These are phyloP conservation scores for Penicillium nucicola DNA, from an alignment of 495 filamentous ascomycete genomes.

Conservation along the genomic window DNA sequence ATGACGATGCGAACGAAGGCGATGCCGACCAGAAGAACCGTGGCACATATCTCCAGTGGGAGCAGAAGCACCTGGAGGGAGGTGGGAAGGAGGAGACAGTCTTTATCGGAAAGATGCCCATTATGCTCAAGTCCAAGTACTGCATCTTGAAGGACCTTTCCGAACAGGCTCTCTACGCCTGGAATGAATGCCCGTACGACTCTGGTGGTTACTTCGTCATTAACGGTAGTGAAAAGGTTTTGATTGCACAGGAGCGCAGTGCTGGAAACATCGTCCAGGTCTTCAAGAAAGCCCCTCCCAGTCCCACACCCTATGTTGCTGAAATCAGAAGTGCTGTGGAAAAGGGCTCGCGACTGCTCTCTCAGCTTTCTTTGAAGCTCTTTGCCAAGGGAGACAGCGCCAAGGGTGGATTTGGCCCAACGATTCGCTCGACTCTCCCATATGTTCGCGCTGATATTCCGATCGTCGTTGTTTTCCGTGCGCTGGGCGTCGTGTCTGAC, in stretches of 20 bases:
- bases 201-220: conserved; percentile 99
- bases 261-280: conserved; percentile 98
- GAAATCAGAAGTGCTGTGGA: conserved; percentile 96
- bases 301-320: conserved; percentile 84
- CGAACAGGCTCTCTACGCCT: conserved; percentile 76
- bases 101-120: conserved; percentile 90
- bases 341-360: conserved; percentile 91
- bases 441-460: conserved; percentile 94
- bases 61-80: conserved; percentile 52
- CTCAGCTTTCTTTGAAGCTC: conserved; percentile 82
- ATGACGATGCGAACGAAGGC: conserved; percentile 45
- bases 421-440: conserved; percentile 82
- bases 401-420: conserved; percentile 77
- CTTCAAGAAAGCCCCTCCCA: conserved; percentile 91
- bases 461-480: conserved; percentile 90
- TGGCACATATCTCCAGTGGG: conserved; percentile 50
- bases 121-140: conserved; percentile 95
- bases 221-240: conserved; percentile 98
- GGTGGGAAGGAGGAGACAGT: conserved; percentile 64
- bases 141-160: conserved; percentile 79
- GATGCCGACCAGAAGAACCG: conserved; percentile 41
- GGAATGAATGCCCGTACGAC: conserved; percentile 96
- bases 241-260: conserved; percentile 96
- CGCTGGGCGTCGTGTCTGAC: conserved; percentile 93
- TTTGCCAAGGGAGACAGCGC: conserved; percentile 76